phyloP scores from a whole-genome alignment of 2,329 filamentous ascomycete genomes.

The Lasiodiplodia sp. region DNA sequence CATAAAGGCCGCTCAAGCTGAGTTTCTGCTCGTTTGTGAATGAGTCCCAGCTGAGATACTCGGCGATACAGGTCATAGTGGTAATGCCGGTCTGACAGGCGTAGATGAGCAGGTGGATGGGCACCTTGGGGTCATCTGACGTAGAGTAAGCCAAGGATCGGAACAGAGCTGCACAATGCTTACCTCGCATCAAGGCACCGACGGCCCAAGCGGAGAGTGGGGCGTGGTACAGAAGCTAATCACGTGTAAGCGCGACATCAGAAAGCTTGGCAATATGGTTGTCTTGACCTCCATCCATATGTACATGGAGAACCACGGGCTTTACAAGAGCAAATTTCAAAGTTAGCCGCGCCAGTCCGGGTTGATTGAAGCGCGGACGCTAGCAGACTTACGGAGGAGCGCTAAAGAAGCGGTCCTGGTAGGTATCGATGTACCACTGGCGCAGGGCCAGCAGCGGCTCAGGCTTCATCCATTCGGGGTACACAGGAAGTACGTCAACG shows the following conservation, averaged over 20 bases:
- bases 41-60: constrained; percentile 62
- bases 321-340: not conserved
- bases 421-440: constrained; percentile 65
- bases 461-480: constrained; percentile 60
- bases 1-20: constrained; percentile 46
- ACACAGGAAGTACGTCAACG: constrained; percentile 67
- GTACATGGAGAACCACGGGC: constrained; percentile 63
- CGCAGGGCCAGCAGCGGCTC: constrained; percentile 59
- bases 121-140: constrained; percentile 65
- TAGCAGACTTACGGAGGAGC: constrained; percentile 53
- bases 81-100: constrained; percentile 67
- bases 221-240: constrained; percentile 61
- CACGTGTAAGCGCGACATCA: constrained; percentile 14
- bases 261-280: constrained; percentile 14
- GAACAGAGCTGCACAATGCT: not conserved
- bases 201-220: constrained; percentile 68
- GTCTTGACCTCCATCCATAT: constrained; percentile 60
- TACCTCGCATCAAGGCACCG: constrained; percentile 60
- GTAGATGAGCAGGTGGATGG: constrained; percentile 67
- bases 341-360: not conserved
- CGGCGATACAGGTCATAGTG: constrained; percentile 68
- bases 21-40: constrained; percentile 41
- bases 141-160: constrained; percentile 2
- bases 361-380: not conserved
- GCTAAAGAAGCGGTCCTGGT: constrained; percentile 70